Conservation (phyloP, 805 yeast genomes). For the Pichia phayaonensis region DNA sequence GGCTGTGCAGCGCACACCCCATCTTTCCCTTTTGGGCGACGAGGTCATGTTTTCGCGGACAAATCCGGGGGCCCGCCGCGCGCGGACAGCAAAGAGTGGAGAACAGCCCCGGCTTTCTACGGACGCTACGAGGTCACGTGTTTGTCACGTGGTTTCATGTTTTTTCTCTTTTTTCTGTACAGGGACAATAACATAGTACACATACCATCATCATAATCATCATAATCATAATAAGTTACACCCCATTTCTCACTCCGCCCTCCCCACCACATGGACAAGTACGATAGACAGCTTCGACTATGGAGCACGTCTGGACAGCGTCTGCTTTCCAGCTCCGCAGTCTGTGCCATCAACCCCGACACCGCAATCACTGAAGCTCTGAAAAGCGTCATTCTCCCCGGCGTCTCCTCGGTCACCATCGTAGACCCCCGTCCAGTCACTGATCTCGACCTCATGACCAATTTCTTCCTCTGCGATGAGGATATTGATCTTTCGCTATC, state of each 20-base stretch:
- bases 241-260: no score
- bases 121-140: no score
- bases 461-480: constrained; percentile 49
- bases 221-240: no score
- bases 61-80: background rate
- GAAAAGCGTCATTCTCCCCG: constrained; percentile 75
- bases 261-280: constrained; percentile 41
- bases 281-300: constrained; percentile 80
- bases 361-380: constrained; percentile 57
- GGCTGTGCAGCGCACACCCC: background rate
- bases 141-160: no score
- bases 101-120: background rate
- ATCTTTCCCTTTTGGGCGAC: background rate
- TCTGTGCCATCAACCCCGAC: constrained; percentile 54
- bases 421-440: constrained; percentile 33
- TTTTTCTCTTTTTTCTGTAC: no score
- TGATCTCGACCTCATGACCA: constrained; percentile 24
- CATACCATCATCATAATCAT: no score
- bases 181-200: no score
- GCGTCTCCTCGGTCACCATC: constrained; percentile 52
- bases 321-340: constrained; percentile 45
- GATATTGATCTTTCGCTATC: constrained; percentile 38
- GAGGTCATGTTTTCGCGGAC: background rate
- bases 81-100: background rate
- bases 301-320: constrained; percentile 81